A percentile compares a stretch with the other conserved stretches of the same genome.
phyloP scores from a whole-genome alignment of 2,329 filamentous ascomycete species.

The Bisporella sp. region DNA sequence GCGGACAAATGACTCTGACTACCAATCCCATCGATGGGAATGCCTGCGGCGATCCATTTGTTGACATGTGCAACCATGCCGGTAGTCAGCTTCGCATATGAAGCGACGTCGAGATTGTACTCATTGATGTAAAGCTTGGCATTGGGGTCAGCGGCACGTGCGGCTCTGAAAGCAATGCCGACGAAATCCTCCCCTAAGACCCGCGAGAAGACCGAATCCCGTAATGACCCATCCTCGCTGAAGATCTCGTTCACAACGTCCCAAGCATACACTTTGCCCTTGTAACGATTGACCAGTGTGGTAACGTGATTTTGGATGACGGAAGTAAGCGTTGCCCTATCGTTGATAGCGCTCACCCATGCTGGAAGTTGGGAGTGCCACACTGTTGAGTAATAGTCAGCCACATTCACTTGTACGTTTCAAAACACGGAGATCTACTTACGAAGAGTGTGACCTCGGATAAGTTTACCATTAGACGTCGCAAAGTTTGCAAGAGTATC shows the following conservation, averaged over 20 bases:
- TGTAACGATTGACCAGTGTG: constrained; percentile 49
- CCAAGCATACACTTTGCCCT: constrained; percentile 54
- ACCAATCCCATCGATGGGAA: constrained; percentile 56
- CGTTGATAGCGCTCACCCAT: constrained; percentile 32
- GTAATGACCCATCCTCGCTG: constrained; percentile 48
- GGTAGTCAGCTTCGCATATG: constrained; percentile 38
- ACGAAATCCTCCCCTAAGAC: constrained; percentile 51
- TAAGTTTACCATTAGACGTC: constrained; percentile 39
- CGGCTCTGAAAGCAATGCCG: constrained; percentile 48
- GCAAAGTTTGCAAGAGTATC: constrained; percentile 24
- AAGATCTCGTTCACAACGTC: constrained; percentile 59
- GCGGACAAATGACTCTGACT: constrained; percentile 48
- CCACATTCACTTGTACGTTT: no score
- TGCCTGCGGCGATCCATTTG: constrained; percentile 33
- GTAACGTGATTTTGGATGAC: constrained; percentile 54
- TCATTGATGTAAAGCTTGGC: constrained; percentile 58
- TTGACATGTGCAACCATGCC: constrained; percentile 38
- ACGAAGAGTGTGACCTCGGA: constrained; percentile 60
- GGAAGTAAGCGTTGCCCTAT: constrained; percentile 35
- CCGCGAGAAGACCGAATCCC: constrained; percentile 45
- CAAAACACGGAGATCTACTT: no score
- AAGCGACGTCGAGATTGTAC: constrained; percentile 49
- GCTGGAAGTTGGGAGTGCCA: constrained; percentile 46
- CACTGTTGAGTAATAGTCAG: no score
- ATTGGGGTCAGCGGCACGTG: constrained; percentile 44